Evolutionary conservation across 176 grass and related monocot species (phyloP), one percentile per base, ranked within the genome.

Genomic region (Musa acuminata): DNA sequence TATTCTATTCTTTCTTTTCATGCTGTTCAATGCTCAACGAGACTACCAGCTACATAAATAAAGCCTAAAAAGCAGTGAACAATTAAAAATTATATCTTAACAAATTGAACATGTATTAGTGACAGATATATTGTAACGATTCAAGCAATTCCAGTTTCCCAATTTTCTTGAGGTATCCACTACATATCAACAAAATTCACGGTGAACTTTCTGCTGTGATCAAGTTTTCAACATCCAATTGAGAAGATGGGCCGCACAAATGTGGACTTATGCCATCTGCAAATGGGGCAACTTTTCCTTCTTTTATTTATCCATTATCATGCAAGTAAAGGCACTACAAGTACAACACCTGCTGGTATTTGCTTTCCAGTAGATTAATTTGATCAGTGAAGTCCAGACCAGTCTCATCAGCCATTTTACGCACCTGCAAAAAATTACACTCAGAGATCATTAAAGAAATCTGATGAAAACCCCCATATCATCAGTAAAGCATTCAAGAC

Each of bases 301-400:
- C 11, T 23, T 63, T 9, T 43, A 43, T 43, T 43, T 65, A 25
- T 2, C 3, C 8, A 65, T 27, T 43, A 6, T 59, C 13, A 19
- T 19, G 48, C 7, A 43, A 23, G 17, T 0, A 52, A 62, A 68
- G 49, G 8, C 20, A 66, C 16, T 76, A 11, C 35, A 20, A 73
- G 57, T 27, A 53, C n/a, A 72, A 85, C n/a, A n/a, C 83, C 78
- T 85, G 68, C 11, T 85, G 78, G 55, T 85, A 85, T 73, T 80
- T 85, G 58, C 19, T 76, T 77, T 85, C 83, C 73, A 85, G 57
- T 50, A 22, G 22, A 70, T 66, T 77, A 72, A 85, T 81, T 81
- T 80, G 72, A 22, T 81, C 62, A 8, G 65, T 81, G 62, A 85
- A 81, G 67, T 85, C 83, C 35, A 77, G 27, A 13, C 78, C 78